phyloP scores from a whole-genome alignment of 2,329 filamentous ascomycete species.

The Zelopaecilomyces penicillatus region DNA sequence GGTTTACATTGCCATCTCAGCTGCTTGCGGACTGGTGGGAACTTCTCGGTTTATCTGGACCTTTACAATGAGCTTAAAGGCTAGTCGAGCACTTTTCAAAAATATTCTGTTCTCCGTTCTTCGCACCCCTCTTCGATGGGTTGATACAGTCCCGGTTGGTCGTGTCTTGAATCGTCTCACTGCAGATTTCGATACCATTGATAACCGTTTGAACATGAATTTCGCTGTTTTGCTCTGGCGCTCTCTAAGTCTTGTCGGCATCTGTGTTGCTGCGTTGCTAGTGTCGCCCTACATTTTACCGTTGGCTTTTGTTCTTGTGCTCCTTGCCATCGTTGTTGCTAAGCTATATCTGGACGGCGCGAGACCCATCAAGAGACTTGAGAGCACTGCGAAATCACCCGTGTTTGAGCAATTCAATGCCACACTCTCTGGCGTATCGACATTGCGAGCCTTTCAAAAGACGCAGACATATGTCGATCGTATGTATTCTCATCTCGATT shows the following conservation, averaged over 20 bases:
- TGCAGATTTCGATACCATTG: conserved; percentile 66
- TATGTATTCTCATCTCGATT: conserved; percentile 64
- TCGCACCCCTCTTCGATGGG: conserved; percentile 66
- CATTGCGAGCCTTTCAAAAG: conserved; percentile 70
- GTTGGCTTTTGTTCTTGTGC: conserved; percentile 49
- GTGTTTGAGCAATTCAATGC: conserved; percentile 75
- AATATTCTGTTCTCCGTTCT: conserved; percentile 59
- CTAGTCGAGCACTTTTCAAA: conserved; percentile 61
- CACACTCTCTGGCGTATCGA: conserved; percentile 62
- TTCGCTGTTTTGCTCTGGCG: conserved; percentile 52
- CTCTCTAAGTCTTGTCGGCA: conserved; percentile 53
- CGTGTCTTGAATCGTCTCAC: conserved; percentile 73
- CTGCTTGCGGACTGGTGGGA: conserved; percentile 48
- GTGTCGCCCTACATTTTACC: conserved; percentile 60
- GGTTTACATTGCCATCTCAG: conserved; percentile 56
- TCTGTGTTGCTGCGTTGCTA: conserved; percentile 58
- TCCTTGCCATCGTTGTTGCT: conserved; percentile 50
- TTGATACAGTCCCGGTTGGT: conserved; percentile 71
- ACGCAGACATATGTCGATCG: conserved; percentile 54
- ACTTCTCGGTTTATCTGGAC: conserved; percentile 56
- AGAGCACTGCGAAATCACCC: conserved; percentile 68
- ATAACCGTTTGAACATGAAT: conserved; percentile 57
- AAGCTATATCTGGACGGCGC: conserved; percentile 59
- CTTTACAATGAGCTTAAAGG: conserved; percentile 56
- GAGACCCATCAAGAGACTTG: conserved; percentile 66